These are phyloP conservation scores for Lagerstroemia speciosa DNA, from an alignment of 345 rosid genomes.

Conservation along the genomic window DNA sequence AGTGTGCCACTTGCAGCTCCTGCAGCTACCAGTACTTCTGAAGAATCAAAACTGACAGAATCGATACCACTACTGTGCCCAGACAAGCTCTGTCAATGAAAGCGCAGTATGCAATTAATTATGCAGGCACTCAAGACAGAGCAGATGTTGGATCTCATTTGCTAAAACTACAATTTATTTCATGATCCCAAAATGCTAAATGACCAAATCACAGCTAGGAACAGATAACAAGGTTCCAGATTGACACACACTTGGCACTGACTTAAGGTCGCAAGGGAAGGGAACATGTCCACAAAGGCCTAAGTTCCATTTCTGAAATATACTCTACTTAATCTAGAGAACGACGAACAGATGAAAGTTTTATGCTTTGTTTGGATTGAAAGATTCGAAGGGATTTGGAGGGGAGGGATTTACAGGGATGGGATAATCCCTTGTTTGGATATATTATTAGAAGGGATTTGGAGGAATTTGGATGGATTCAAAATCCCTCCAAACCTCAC, in stretches of 20 bases:
- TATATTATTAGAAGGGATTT: no score
- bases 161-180: not conserved
- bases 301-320: not conserved
- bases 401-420: no score
- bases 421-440: no score
- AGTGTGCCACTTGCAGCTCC: constrained; percentile 98
- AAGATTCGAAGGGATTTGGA: not conserved
- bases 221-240: not conserved
- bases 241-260: not conserved
- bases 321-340: not conserved
- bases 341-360: no score
- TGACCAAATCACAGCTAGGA: not conserved
- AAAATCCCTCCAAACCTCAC: no score
- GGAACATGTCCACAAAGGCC: not conserved
- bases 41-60: constrained; percentile 93
- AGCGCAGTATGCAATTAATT: not conserved
- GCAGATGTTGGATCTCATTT: not conserved
- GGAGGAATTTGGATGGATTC: no score
- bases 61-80: constrained; percentile 96
- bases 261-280: not conserved
- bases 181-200: not conserved
- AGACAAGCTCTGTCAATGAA: constrained; percentile 65
- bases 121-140: not conserved
- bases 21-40: constrained; percentile 89
- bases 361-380: no score